phyloP scores from a whole-genome alignment of 2,329 filamentous ascomycete species.

The Scleromitrula shiraiana region DNA sequence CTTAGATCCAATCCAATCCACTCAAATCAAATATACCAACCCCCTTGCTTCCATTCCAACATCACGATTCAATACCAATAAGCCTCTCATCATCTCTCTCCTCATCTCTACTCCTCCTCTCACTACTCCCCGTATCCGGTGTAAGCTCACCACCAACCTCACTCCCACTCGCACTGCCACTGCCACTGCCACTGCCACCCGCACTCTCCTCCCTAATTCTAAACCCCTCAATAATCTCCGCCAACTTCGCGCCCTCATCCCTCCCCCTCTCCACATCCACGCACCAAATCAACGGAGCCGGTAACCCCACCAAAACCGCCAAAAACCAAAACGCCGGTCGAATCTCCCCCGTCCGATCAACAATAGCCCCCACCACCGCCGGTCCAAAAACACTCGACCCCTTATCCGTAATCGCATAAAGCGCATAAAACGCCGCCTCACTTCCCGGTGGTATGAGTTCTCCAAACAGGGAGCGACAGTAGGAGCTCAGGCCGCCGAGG shows the following conservation, averaged over 20 bases:
- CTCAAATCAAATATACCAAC: too few relatives aligned
- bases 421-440: conserved; percentile 75
- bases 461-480: conserved; percentile 85
- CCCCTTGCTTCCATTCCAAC: too few relatives aligned
- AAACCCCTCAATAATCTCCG: conserved; percentile 29
- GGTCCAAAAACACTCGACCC: conserved; percentile 90
- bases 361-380: conserved; percentile 85
- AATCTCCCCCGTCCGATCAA: conserved; percentile 72
- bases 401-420: conserved; percentile 97
- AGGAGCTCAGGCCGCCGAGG: conserved; percentile 82
- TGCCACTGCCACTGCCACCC: not conserved
- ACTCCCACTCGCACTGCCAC: not conserved
- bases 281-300: conserved; percentile 73
- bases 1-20: too few relatives aligned
- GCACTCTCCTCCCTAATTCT: conserved; percentile 5
- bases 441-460: conserved; percentile 88
- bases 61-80: too few relatives aligned
- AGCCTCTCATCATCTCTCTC: not conserved
- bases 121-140: too few relatives aligned
- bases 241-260: conserved; percentile 56
- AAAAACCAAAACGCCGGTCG: conserved; percentile 87
- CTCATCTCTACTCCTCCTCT: not conserved
- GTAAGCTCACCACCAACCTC: too few relatives aligned
- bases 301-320: conserved; percentile 69
- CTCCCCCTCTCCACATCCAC: conserved; percentile 77